Base-by-base conservation (phyloP, 192 early-diverging fungal species). In the Rhizoclosmatium sp. region DNA sequence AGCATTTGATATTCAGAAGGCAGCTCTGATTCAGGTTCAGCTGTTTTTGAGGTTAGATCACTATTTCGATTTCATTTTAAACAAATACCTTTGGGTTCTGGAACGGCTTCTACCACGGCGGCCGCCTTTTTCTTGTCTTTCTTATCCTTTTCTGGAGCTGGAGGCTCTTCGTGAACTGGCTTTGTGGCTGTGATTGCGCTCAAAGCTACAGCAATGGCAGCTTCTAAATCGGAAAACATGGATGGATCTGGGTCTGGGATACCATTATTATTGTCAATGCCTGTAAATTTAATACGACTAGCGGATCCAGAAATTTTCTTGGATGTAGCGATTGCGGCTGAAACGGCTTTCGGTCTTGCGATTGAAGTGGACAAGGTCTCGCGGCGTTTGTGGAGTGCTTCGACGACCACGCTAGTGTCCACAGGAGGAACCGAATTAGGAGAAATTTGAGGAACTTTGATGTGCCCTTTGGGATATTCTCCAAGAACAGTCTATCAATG, bases 1-100 rank as follows among this genome's bases (percentile, higher is more conserved):
- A 82, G 77, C 64, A 85, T 83, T 3, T 81, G 78, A 59, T 80
- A 86, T 19, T 87, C 85, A 9, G 73, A 46, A 21, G 86, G 81
- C 19, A 86, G 40, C 31, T 90, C 87, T n/a, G 69, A 56, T 41
- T 90, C 89, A 12, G 80, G 12, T 46, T 90, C 89, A 47, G 59
- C 88, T 83, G 3, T 49, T n/a, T 16, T 2, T 31, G 19, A 54
- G 46, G 12, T 54, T 46, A 54, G 41, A 12, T 14, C 41, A 69
- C 12, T n/a, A 44, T 54, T 23, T 49, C 48, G 41, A 39, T 78
- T 19, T 19, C 12, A 58, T 64, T 4, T 68, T 1, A 79, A 40
- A 65, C 31, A 59, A 78, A 82, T 59, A 84, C 78, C 66, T 75
- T 82, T 86, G 56, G 48, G 23, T 64, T 85, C 87, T 9, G 58